A percentile compares a stretch with the other conserved stretches of the same genome.
Evolutionary conservation across 371 early-diverging fungal species (phyloP).

Genomic region (Apophysomyces ossiformis): DNA sequence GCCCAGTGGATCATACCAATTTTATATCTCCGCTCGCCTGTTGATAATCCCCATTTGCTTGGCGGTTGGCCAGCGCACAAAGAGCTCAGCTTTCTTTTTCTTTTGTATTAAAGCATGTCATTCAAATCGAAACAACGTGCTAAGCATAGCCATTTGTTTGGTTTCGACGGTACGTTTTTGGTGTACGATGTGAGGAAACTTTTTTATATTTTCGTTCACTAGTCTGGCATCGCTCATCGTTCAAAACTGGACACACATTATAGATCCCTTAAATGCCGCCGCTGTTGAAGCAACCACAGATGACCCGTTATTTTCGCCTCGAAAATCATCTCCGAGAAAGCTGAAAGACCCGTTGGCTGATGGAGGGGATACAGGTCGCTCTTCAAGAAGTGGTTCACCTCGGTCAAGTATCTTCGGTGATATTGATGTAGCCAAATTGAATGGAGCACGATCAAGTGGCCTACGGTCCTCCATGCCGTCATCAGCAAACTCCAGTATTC

Average conservation of each 20-base stretch:
- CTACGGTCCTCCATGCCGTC: slow-evolving; percentile 14
- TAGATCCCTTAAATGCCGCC: slow-evolving; percentile 44
- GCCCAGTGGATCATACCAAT: too few species aligned
- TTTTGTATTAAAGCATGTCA: slow-evolving; percentile 28
- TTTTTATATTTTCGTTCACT: slow-evolving; percentile 1
- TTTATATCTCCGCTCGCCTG: too few species aligned
- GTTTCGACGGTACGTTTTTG: slow-evolving; percentile 41
- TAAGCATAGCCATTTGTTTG: slow-evolving; percentile 52
- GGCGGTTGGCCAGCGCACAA: background rate
- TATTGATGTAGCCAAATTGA: slow-evolving; percentile 49
- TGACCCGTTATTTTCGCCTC: slow-evolving; percentile 32
- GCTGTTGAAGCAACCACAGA: slow-evolving; percentile 27
- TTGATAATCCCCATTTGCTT: background rate
- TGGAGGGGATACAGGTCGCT: slow-evolving; percentile 10
- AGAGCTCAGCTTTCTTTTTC: slow-evolving; percentile 8
- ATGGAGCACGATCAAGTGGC: slow-evolving; percentile 17
- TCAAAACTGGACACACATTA: background rate
- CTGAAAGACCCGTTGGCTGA: slow-evolving; percentile 5
- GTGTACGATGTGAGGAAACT: slow-evolving; percentile 7
- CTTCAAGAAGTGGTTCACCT: background rate
- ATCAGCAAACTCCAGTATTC: slow-evolving; percentile 15
- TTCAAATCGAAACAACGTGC: slow-evolving; percentile 51
- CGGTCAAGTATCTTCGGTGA: slow-evolving; percentile 49
- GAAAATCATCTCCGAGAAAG: slow-evolving; percentile 5
- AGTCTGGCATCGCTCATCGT: slow-evolving; percentile 21